Conservation (phyloP, 345 rosid species). For the Salix brachista region DNA sequence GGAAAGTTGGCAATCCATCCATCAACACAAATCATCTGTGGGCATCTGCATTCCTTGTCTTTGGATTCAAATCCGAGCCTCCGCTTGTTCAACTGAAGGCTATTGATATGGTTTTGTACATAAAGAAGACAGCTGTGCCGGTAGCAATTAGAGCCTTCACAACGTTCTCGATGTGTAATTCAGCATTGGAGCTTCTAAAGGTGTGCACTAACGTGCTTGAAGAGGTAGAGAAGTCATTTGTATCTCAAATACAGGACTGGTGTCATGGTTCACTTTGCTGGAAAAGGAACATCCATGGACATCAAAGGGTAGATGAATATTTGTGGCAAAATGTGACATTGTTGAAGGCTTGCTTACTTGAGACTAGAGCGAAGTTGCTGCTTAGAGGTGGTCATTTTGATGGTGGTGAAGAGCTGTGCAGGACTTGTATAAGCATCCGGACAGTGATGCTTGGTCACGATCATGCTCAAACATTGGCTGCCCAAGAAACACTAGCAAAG, state of each 20-base stretch:
- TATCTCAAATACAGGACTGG: conserved; percentile 83
- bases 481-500: conserved; percentile 88
- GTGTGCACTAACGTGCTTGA: conserved; percentile 85
- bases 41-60: conserved; percentile 90
- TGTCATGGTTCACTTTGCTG: conserved; percentile 80
- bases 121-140: conserved; percentile 77
- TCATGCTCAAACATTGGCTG: conserved; percentile 76
- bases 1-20: conserved; percentile 47
- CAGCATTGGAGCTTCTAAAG: conserved; percentile 77
- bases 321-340: conserved; percentile 92
- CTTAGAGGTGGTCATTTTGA: conserved; percentile 84
- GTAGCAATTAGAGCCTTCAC: conserved; percentile 75
- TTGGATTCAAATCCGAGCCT: conserved; percentile 83
- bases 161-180: conserved; percentile 78
- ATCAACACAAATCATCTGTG: conserved; percentile 70
- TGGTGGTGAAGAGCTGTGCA: conserved; percentile 75
- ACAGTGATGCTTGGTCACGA: conserved; percentile 92
- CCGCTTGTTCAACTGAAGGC: conserved; percentile 75
- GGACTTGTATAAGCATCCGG: conserved; percentile 83
- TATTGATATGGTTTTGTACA: conserved; percentile 66
- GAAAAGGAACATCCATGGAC: conserved; percentile 58
- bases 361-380: conserved; percentile 82
- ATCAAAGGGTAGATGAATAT: conserved; percentile 64
- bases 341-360: conserved; percentile 70
- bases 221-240: conserved; percentile 88